Conservation (phyloP, 139 green algal species). For the Coccomyxa sp. region DNA sequence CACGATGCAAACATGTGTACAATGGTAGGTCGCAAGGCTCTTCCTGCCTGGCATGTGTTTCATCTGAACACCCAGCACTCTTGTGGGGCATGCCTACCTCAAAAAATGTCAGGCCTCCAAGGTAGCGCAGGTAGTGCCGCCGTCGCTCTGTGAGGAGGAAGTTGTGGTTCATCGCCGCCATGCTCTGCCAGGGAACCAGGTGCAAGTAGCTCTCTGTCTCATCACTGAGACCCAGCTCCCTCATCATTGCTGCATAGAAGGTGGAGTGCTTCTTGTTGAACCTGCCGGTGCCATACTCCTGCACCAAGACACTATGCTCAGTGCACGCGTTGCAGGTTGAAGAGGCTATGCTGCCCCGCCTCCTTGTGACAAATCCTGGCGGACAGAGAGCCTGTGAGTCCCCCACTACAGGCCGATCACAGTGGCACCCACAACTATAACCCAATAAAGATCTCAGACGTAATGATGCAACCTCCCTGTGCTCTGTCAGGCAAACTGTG, state of each 20-base stretch:
- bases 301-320: not conserved
- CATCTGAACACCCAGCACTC: no score
- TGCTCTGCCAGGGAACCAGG: constrained; percentile 47
- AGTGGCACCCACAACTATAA: not conserved
- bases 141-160: constrained; percentile 58
- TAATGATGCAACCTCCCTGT: not conserved
- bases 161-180: constrained; percentile 53
- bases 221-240: constrained; percentile 39
- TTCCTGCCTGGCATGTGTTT: no score
- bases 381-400: not conserved
- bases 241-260: constrained; percentile 55
- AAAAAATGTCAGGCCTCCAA: constrained; percentile 48
- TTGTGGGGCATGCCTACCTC: no score
- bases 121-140: constrained; percentile 51
- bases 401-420: not conserved
- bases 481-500: not conserved
- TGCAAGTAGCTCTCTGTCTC: constrained; percentile 46
- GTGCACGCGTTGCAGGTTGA: no score
- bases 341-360: no score
- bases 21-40: no score
- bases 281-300: constrained; percentile 56
- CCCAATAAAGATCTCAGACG: not conserved
- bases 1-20: no score
- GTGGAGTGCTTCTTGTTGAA: constrained; percentile 54
- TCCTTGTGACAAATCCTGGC: not conserved